Evolutionary conservation across 805 yeast species (phyloP).

Genomic region (Zygosaccharomyces siamensis): DNA sequence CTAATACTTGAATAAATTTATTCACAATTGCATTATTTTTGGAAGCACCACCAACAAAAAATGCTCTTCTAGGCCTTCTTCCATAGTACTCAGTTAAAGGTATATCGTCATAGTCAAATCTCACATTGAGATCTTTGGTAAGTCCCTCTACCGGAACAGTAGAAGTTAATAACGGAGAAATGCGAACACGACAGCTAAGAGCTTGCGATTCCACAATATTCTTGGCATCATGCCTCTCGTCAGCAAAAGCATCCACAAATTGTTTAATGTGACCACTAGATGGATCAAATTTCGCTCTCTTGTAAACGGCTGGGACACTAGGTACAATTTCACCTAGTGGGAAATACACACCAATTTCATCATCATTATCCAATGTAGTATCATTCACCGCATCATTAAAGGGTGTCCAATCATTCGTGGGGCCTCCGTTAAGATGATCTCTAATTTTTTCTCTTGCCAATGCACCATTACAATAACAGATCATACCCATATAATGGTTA

Average conservation of each 20-base stretch:
- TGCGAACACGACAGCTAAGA: conserved; percentile 72
- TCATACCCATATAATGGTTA: conserved; percentile 85
- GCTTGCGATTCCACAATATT: conserved; percentile 86
- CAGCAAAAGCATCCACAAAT: conserved; percentile 39
- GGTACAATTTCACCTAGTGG: conserved; percentile 92
- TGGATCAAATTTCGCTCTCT: conserved; percentile 44
- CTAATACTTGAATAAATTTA: conserved; percentile 66
- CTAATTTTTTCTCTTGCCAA: conserved; percentile 76
- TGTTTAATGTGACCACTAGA: conserved; percentile 27
- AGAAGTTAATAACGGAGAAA: conserved; percentile 65
- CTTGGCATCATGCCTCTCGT: conserved; percentile 59
- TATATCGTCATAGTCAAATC: conserved; percentile 35
- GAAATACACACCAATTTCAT: conserved; percentile 71
- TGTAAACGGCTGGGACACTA: conserved; percentile 60
- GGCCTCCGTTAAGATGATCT: conserved; percentile 48
- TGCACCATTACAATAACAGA: conserved; percentile 89
- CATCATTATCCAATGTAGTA: conserved; percentile 37
- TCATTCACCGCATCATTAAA: conserved; percentile 46
- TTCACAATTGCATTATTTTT: conserved; percentile 62
- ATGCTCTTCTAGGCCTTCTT: conserved; percentile 60
- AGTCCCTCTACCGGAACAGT: conserved; percentile 12
- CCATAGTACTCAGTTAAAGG: conserved; percentile 25
- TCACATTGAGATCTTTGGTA: conserved; percentile 19
- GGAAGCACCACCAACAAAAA: conserved; percentile 86
- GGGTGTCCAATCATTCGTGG: conserved; percentile 49